Evolutionary conservation across 352 stramenopile species (phyloP), one percentile per base, ranked within the genome.

Genomic region (Phytophthora cryptogea): DNA sequence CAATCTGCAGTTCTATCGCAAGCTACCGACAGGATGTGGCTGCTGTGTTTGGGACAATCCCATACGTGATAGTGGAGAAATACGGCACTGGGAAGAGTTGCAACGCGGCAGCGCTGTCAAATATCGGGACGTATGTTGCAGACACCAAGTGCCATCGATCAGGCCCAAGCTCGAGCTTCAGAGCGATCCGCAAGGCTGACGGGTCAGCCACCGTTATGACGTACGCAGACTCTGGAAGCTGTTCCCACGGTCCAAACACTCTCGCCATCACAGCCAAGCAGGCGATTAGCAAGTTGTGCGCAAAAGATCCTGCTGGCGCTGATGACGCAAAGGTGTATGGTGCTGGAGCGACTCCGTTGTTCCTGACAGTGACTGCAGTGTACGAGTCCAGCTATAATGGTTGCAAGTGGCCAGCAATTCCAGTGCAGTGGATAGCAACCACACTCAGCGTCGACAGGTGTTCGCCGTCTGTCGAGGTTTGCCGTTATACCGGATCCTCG

Each of bases 101-200:
- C 39, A 14, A 13, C 13, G 5, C 36, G 44, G n/a, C 32, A 27
- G 32, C 27, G 28, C 23, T 59, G 14, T 20, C 37, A 4, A 42
- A 16, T 14, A 52, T 52, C 20, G 20, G 30, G 13, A 52, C 30
- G 0, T 59, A 52, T 17, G 17, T 59, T 28, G 52, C 52, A 5
- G 52, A 59, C 31, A 52, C 31, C 14, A 59, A 59, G 39, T 59
- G 52, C 23, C 52, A 59, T 49, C 52, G 41, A 36, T 35, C 41
- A 8, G 35, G 41, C 31, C 14, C 41, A 26, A 51, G 13, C 20
- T 39, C 40, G 20, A 51, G 41, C 20, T 51, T 52, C 11, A 16
- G 31, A 37, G 39, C 52, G 31, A 52, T 43, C 45, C 41, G 41
- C 20, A 45, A 51, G 20, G 32, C 14, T 10, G 52, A 59, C 42